Percentiles rank a stretch among this genome's conserved stretches.
Evolutionary conservation across 441 rosid genomes (phyloP).

Genomic region (Aquilaria agallochum): DNA sequence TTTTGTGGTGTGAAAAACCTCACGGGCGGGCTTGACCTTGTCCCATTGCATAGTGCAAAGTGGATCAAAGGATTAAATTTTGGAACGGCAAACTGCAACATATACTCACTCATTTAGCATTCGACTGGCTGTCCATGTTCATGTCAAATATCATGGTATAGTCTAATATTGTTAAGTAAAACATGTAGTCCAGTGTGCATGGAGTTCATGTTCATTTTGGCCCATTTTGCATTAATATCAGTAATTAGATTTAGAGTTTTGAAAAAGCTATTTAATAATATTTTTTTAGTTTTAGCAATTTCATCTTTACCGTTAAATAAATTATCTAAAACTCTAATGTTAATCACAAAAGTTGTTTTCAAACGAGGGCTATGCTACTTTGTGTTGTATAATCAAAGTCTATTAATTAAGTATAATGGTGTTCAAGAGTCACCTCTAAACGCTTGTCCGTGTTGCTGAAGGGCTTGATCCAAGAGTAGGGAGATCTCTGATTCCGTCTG

Average conservation of each 20-base stretch:
- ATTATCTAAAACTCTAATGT: too few relatives aligned
- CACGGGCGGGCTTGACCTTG: slow-evolving; percentile 72
- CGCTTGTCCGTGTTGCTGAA: slow-evolving; percentile 44
- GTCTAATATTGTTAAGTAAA: too few relatives aligned
- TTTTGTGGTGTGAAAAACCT: slow-evolving; percentile 73
- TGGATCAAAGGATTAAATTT: slow-evolving; percentile 74
- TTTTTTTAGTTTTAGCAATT: too few relatives aligned
- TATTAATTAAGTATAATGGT: not conserved
- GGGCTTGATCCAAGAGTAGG: slow-evolving; percentile 57
- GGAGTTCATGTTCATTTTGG: too few relatives aligned
- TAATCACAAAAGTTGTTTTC: too few relatives aligned
- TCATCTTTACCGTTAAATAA: not conserved
- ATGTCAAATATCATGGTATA: too few relatives aligned
- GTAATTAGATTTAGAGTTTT: not conserved
- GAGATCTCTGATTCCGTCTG: slow-evolving; percentile 49
- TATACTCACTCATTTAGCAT: not conserved
- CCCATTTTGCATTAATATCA: not conserved
- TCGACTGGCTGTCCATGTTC: too few relatives aligned
- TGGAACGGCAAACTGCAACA: slow-evolving; percentile 41
- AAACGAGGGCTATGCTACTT: too few relatives aligned
- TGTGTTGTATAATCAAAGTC: too few relatives aligned
- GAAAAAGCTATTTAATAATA: too few relatives aligned
- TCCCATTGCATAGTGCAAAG: slow-evolving; percentile 81
- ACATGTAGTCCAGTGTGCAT: too few relatives aligned
- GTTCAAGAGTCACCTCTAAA: slow-evolving; percentile 41